Conservation (phyloP, 2,329 filamentous ascomycete species). For the Monosporascus sp. region DNA sequence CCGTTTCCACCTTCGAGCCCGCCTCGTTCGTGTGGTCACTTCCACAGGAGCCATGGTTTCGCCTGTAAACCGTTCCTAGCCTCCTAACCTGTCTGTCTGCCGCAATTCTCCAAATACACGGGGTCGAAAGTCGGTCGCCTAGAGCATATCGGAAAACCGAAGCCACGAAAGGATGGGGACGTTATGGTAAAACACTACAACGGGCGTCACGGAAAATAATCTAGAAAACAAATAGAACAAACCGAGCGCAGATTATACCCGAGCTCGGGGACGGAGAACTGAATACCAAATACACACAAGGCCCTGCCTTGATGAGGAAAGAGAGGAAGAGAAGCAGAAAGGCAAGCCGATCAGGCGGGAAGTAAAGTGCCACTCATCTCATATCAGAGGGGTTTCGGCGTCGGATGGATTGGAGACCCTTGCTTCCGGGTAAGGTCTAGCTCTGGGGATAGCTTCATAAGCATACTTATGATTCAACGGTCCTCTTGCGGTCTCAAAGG, state of each 20-base stretch:
- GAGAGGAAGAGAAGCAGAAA: constrained; percentile 8
- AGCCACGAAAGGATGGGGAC: background rate
- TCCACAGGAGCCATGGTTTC: constrained; percentile 21
- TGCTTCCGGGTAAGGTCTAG: constrained; percentile 1
- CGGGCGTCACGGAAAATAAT: constrained; percentile 11
- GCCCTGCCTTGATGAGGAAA: constrained; percentile 20
- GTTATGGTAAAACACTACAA: background rate
- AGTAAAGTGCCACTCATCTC: constrained; percentile 13
- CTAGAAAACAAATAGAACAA: constrained; percentile 8
- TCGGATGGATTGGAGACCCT: constrained; percentile 13
- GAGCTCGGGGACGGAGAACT: constrained; percentile 16
- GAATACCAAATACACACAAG: constrained; percentile 17
- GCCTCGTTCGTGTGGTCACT: constrained; percentile 10
- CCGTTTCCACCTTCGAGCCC: constrained; percentile 9
- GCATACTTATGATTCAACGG: background rate
- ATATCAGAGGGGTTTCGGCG: constrained; percentile 9
- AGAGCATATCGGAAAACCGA: background rate
- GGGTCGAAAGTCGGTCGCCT: background rate
- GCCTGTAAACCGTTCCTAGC: constrained; percentile 2
- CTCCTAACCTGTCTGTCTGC: background rate
- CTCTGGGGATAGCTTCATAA: background rate
- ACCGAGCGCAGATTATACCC: constrained; percentile 9
- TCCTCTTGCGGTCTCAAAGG: background rate
- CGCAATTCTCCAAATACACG: constrained; percentile 1
- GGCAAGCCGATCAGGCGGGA: constrained; percentile 9